phyloP scores from a whole-genome alignment of 2,329 filamentous ascomycete genomes.

The Monosporascus ibericus region DNA sequence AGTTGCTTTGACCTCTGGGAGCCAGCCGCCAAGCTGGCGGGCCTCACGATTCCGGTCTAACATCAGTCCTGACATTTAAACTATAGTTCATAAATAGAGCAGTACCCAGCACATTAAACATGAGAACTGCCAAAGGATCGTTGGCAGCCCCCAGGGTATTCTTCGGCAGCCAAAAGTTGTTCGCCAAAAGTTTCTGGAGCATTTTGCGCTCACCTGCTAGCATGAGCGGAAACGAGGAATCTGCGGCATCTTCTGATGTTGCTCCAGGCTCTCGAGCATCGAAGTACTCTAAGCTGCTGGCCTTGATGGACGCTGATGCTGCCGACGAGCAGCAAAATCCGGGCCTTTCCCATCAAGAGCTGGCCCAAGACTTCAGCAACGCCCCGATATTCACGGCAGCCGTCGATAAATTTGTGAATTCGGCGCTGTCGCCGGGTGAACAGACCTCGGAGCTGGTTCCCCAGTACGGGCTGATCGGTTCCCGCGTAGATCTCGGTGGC shows the following conservation, averaged over 20 bases:
- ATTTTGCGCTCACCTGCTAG: background rate
- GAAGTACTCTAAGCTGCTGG: background rate
- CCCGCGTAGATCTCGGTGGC: background rate
- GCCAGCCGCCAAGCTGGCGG: too few relatives aligned
- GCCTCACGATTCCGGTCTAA: too few relatives aligned
- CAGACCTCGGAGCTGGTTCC: conserved; percentile 4
- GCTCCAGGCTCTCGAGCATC: background rate
- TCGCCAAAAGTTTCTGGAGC: background rate
- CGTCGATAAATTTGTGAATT: background rate
- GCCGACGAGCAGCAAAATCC: background rate
- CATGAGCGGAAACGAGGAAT: background rate
- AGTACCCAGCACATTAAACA: background rate
- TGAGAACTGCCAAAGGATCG: background rate
- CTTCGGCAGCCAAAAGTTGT: too few relatives aligned
- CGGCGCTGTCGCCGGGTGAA: background rate
- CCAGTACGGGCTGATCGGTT: conserved; percentile 14
- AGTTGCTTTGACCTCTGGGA: too few relatives aligned
- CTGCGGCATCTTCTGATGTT: background rate
- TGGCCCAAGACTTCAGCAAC: background rate
- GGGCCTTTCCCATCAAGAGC: background rate
- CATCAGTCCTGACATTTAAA: too few relatives aligned
- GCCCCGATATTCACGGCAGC: background rate
- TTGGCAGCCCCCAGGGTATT: background rate
- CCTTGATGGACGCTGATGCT: background rate
- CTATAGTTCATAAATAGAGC: too few relatives aligned